Evolutionary conservation across 345 rosid species (phyloP), one percentile per base, ranked within the genome.

Genomic region (Cochlearia excelsa): DNA sequence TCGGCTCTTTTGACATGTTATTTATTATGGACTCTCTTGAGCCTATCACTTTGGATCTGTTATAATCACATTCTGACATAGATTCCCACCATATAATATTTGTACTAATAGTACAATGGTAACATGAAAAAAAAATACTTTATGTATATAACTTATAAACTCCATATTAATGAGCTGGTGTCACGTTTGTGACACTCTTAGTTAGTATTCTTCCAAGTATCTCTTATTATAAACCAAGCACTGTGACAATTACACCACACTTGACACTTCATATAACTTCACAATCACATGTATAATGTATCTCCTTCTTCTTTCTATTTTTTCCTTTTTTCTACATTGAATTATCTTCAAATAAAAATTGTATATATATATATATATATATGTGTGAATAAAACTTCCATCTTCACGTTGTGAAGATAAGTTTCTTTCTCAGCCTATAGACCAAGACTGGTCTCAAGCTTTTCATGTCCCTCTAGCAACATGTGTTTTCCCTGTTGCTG

Each of bases 401-500:
- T 40, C 46, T 44, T 46, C 43, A 44, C 55, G 44, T 42, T 3
- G 66, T 50, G 6, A n/a, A 10, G 59, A 59, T 59, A 37, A 8
- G 5, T 7, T 52, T 46, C 7, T 9, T 30, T 3, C 46, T 53
- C 7, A 26, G 75, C 55, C 63, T 77, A 79, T 63, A 79, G 74
- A 76, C 76, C 82, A 67, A 79, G 79, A 72, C 80, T 79, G 47
- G 80, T 75, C 71, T 81, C 89, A 5, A 71, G 75, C 52, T 59
- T 48, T 7, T 62, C 80, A 30, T 63, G 84, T 67, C 69, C 83
- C 50, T 67, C 88, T 66, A 81, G 83, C 59, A 81, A 65, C 65
- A 80, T 87, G 54, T 84, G 91, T 75, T 76, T 88, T 4, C 87
- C 82, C 59, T 92, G 97, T 46, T 89, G 97, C 59, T 85, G 84